Percentiles rank a stretch among this genome's conserved stretches.
Evolutionary conservation across 2,329 filamentous ascomycete genomes (phyloP).

Genomic region (Paraconiothyrium brasiliense): DNA sequence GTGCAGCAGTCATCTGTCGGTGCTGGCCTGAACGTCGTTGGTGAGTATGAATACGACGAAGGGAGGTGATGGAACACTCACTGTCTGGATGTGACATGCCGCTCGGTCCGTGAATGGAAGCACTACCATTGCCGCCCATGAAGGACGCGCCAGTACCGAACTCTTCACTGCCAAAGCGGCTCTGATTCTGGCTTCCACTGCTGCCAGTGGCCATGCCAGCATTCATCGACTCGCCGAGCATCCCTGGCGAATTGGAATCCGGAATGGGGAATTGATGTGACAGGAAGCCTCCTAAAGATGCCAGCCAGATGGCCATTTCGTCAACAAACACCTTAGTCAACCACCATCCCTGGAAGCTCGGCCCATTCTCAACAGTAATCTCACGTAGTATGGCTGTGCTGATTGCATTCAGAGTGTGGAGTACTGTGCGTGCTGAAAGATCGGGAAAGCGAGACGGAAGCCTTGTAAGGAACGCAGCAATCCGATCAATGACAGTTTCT

Average conservation of each 20-base stretch:
- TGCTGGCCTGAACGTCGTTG: slow-evolving; percentile 45
- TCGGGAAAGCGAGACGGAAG: slow-evolving; percentile 78
- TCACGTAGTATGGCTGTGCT: slow-evolving; percentile 82
- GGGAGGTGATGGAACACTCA: slow-evolving; percentile 28
- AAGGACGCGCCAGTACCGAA: slow-evolving; percentile 47
- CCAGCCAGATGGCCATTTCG: slow-evolving; percentile 91
- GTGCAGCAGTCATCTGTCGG: slow-evolving; percentile 45
- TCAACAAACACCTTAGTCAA: slow-evolving; percentile 95
- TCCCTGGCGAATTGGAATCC: slow-evolving; percentile 36
- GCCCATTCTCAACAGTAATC: slow-evolving; percentile 78
- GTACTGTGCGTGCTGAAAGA: slow-evolving; percentile 74
- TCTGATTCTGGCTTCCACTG: slow-evolving; percentile 51
- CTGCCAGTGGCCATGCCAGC: slow-evolving; percentile 43
- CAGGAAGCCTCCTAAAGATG: slow-evolving; percentile 90
- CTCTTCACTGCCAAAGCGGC: slow-evolving; percentile 51
- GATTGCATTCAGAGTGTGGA: slow-evolving; percentile 79
- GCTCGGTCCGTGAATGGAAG: slow-evolving; percentile 33
- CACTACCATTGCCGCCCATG: slow-evolving; percentile 39
- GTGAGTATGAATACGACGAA: slow-evolving; percentile 37
- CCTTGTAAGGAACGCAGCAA: slow-evolving; percentile 75
- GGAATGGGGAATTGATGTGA: slow-evolving; percentile 54
- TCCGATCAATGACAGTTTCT: slow-evolving; percentile 75
- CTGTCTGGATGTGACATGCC: slow-evolving; percentile 37
- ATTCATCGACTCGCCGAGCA: slow-evolving; percentile 42
- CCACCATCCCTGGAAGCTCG: slow-evolving; percentile 92